Evolutionary conservation across 2,329 filamentous ascomycete species (phyloP).

Genomic region (Ophiostoma novo-ulmi): DNA sequence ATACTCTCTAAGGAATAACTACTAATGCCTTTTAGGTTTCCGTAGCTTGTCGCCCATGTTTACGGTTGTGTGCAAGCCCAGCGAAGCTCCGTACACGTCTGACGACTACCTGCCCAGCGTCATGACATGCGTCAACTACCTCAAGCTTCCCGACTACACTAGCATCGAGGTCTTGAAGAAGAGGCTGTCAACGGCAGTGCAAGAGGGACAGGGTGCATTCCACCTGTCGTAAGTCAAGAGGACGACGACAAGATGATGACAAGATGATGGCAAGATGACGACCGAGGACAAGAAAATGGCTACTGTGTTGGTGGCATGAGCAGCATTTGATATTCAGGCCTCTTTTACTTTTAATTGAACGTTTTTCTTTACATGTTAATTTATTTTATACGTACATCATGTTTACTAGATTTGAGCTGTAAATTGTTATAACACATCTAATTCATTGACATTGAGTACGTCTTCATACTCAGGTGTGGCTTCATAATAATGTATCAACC

Average conservation of each 20-base stretch:
- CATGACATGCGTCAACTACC: constrained; percentile 99
- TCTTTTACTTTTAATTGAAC: neutral
- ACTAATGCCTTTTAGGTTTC: constrained; percentile 61
- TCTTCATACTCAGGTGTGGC: too few relatives aligned
- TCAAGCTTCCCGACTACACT: constrained; percentile 95
- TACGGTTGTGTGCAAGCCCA: constrained; percentile 98
- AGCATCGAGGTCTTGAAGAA: constrained; percentile 68
- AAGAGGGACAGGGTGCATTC: constrained; percentile 95
- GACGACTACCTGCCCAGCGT: constrained; percentile 99
- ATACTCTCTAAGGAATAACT: neutral
- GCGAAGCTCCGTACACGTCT: constrained; percentile 84
- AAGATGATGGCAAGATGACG: neutral
- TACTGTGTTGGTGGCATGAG: neutral
- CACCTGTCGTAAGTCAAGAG: constrained; percentile 69
- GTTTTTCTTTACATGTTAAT: neutral
- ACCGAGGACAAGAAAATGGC: neutral
- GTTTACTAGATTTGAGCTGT: neutral
- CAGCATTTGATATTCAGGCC: neutral
- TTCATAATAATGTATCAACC: neutral
- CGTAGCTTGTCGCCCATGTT: constrained; percentile 97
- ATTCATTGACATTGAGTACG: neutral
- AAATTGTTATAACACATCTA: neutral
- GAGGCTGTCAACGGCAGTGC: constrained; percentile 78
- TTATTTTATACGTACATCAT: neutral
- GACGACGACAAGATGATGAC: too few relatives aligned